A percentile compares a stretch with the other conserved stretches of the same genome.
Evolutionary conservation across 768 basidiomycete genomes (phyloP).

Genomic region (Rhizopogon vinicolor): DNA sequence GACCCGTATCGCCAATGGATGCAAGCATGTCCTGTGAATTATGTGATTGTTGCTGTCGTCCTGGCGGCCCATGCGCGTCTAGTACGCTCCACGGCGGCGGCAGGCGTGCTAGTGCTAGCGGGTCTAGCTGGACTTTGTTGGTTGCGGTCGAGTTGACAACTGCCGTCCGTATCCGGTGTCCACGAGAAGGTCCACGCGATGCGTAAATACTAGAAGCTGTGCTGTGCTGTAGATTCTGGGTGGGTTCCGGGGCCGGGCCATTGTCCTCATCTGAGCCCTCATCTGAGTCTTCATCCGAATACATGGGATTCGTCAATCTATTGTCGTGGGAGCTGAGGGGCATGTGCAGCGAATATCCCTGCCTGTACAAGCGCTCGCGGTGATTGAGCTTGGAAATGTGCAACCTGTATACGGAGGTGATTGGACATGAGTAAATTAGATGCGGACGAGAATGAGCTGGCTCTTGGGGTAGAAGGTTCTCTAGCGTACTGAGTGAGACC

Average conservation of each 20-base stretch:
- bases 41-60: background rate
- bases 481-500: constrained; percentile 29
- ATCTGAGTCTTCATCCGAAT: background rate
- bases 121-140: constrained; percentile 8
- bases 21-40: background rate
- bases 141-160: background rate
- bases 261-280: background rate
- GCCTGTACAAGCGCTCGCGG: background rate
- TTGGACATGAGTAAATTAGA: constrained; percentile 23
- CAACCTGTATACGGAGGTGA: constrained; percentile 21
- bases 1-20: constrained; percentile 18
- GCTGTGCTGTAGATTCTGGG: background rate
- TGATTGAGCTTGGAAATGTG: constrained; percentile 16
- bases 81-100: constrained; percentile 22
- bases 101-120: constrained; percentile 20
- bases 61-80: background rate
- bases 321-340: background rate
- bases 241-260: background rate
- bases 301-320: background rate
- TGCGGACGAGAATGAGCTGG: constrained; percentile 7
- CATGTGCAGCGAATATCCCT: background rate
- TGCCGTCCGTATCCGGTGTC: background rate
- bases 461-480: constrained; percentile 8
- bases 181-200: background rate
- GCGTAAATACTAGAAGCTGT: background rate